A percentile compares a stretch with the other conserved stretches of the same genome.
These are phyloP conservation scores for Solidago caesia DNA, from an alignment of 129 eudicot genomes.

Conservation along the genomic window DNA sequence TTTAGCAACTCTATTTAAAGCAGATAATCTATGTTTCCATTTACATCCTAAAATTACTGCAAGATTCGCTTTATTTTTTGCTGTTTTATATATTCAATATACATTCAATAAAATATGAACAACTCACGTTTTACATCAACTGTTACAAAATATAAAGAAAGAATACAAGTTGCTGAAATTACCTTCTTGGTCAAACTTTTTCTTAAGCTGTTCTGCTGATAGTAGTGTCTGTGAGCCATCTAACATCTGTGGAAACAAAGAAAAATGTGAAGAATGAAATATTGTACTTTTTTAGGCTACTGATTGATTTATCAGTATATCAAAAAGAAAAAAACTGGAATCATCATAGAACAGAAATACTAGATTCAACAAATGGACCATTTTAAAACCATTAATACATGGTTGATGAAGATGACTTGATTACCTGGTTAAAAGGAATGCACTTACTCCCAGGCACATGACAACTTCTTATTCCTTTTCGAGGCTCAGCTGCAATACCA, in stretches of 20 bases:
- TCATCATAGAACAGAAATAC: no score
- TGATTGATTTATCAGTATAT: not conserved
- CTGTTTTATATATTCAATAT: not conserved
- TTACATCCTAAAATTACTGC: not conserved
- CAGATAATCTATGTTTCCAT: not conserved
- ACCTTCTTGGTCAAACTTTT: slow-evolving; percentile 83
- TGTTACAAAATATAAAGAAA: not conserved
- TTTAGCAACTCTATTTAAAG: not conserved
- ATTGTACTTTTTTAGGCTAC: not conserved
- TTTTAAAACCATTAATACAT: not conserved
- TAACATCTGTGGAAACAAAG: slow-evolving; percentile 59
- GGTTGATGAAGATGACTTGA: not conserved
- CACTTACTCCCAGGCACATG: slow-evolving; percentile 97
- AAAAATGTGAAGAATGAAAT: slow-evolving; percentile 19
- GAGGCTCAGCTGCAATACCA: slow-evolving; percentile 94
- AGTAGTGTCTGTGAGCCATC: slow-evolving; percentile 77
- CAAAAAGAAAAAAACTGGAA: no score
- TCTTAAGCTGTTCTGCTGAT: slow-evolving; percentile 71
- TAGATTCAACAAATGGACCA: not conserved
- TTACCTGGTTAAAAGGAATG: slow-evolving; percentile 74
- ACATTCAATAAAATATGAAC: no score
- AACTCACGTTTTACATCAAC: not conserved
- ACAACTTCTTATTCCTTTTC: slow-evolving; percentile 94
- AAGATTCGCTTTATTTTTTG: not conserved
- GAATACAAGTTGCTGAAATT: slow-evolving; percentile 1